Evolutionary conservation across 2,329 filamentous ascomycete genomes (phyloP), one percentile per base, ranked within the genome.

Genomic region (Xylaria sp.): DNA sequence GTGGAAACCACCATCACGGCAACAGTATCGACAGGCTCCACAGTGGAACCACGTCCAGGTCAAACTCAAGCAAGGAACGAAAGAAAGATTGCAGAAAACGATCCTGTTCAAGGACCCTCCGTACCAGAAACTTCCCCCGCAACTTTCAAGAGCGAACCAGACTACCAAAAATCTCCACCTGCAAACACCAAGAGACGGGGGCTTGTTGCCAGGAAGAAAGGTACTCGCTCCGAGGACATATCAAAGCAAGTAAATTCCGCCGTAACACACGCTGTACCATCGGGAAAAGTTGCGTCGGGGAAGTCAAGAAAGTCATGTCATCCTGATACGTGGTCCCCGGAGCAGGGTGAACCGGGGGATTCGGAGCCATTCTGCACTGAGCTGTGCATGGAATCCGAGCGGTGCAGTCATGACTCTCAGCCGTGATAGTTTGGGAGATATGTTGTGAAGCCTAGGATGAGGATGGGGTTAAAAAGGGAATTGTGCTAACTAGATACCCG

Each of bases 361-460:
- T 72, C 71, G 23, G 70, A 73, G 37, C 71, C 71, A 3, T 73
- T 74, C 43, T 73, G 71, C 46, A 71, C 69, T 4, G 38, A 63
- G 6, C 43, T 45, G 11, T 74, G 70, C 23, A 60, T 67, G 28
- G 31, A 61, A 15, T 63, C 64, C 2, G 61, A 65, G 6, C 60
- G 61, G 17, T 67, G 67, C 14, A 49, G 31, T 19, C 45, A 53
- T 21, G n/a, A 25, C 19, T 35, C 33, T 9, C 28, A 54, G 23
- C 3, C 28, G 15, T 52, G 19, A 57, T 4, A n/a, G n/a, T n/a
- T n/a, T n/a, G n/a, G n/a, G n/a, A n/a, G n/a, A n/a, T n/a, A n/a
- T n/a, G n/a, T n/a, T n/a, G n/a, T n/a, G n/a, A n/a, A n/a, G n/a
- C n/a, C n/a, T n/a, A n/a, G n/a, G n/a, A n/a, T n/a, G n/a, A n/a